Percentiles rank a stretch among this genome's conserved stretches.
Conservation (phyloP, 2,329 filamentous ascomycete genomes). For the Pseudovirgaria hyperparasitica region DNA sequence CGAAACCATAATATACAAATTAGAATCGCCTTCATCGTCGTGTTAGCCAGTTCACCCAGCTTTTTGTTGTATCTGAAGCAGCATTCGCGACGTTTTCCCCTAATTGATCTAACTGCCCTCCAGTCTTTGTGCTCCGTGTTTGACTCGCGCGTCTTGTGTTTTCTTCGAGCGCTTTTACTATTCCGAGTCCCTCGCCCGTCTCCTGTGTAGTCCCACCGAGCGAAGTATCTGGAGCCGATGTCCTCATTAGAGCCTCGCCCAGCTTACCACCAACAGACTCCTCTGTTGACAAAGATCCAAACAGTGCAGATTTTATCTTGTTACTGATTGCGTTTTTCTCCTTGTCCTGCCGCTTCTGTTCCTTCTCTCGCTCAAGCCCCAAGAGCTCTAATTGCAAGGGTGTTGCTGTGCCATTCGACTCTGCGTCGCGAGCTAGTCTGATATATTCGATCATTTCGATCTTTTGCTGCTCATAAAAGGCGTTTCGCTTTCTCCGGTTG, state of each 20-base stretch:
- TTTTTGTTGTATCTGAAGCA: constrained; percentile 24
- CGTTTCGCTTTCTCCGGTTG: constrained; percentile 50
- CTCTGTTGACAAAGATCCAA: constrained; percentile 19
- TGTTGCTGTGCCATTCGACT: constrained; percentile 30
- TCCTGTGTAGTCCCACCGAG: too few relatives aligned
- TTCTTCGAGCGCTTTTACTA: constrained; percentile 20
- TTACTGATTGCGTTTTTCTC: constrained; percentile 23
- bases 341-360: constrained; percentile 6
- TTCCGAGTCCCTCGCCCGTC: constrained; percentile 10
- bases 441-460: constrained; percentile 30
- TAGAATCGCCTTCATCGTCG: constrained; percentile 16
- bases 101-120: constrained; percentile 34
- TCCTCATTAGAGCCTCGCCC: constrained; percentile 10
- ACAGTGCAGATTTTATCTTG: constrained; percentile 18
- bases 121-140: constrained; percentile 17
- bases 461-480: constrained; percentile 45
- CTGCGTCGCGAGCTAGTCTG: constrained; percentile 30
- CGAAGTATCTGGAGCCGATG: too few relatives aligned
- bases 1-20: constrained; percentile 12
- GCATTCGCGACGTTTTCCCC: constrained; percentile 27
- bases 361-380: constrained; percentile 15
- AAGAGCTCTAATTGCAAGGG: constrained; percentile 40
- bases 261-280: constrained; percentile 25
- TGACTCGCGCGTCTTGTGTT: constrained; percentile 14
- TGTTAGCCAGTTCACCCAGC: constrained; percentile 33